Conservation (phyloP, 2,329 filamentous ascomycete species). For the Fusarium continuum region DNA sequence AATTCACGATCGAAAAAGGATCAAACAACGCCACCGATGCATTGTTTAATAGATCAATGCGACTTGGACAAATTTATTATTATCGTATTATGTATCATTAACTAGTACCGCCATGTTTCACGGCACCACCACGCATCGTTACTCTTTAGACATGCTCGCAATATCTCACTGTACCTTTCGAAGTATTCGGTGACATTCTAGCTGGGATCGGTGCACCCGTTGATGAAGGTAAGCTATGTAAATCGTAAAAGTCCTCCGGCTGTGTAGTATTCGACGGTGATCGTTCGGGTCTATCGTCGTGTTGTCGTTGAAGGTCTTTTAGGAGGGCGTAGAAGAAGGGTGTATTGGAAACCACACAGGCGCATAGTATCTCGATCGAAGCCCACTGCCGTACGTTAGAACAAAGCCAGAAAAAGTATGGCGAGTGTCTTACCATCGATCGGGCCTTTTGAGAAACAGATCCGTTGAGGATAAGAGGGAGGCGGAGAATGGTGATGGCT, state of each 20-base stretch:
- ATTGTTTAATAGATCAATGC: no score
- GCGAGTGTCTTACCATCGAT: conserved; percentile 39
- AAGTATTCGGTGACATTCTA: not conserved
- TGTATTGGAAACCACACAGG: conserved; percentile 46
- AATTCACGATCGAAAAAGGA: no score
- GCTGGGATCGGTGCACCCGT: not conserved
- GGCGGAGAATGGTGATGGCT: conserved; percentile 43
- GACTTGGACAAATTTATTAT: no score
- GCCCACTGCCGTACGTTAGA: conserved; percentile 40
- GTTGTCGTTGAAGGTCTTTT: conserved; percentile 42
- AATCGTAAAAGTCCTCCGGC: conserved; percentile 14
- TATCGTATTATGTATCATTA: conserved; percentile 18
- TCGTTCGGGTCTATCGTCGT: conserved; percentile 33
- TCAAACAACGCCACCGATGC: no score
- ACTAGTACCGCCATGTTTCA: not conserved
- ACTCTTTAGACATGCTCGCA: conserved; percentile 2
- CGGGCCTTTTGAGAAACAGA: conserved; percentile 44
- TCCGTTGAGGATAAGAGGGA: conserved; percentile 44
- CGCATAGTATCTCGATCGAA: conserved; percentile 47
- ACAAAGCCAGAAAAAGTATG: not conserved
- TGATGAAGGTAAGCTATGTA: conserved; percentile 29
- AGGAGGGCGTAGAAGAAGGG: conserved; percentile 45
- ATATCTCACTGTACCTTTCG: conserved; percentile 2
- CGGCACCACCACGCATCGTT: accelerated
- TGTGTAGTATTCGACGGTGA: conserved; percentile 18